Evolutionary conservation across 2,329 filamentous ascomycete genomes (phyloP).

Genomic region (Knufia fluminis): DNA sequence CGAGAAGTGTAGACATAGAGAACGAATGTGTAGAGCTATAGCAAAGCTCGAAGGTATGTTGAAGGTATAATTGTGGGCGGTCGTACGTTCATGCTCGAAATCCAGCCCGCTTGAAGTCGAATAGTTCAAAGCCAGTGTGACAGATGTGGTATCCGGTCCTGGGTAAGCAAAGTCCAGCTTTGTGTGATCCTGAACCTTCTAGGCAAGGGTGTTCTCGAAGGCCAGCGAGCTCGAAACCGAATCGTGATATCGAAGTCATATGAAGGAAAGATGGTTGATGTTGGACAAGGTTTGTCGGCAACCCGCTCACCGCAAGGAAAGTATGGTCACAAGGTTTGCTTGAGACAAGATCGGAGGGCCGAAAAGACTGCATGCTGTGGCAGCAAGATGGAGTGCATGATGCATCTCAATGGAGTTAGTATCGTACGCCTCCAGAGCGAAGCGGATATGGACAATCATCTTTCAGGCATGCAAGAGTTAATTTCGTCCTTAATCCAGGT

Average conservation of each 20-base stretch:
- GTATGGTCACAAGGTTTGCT: neutral
- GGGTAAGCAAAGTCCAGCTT: conserved; percentile 2
- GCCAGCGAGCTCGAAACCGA: neutral
- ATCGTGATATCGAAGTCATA: neutral
- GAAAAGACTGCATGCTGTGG: neutral
- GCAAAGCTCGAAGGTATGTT: neutral
- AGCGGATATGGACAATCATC: conserved; percentile 3
- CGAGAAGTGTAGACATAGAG: conserved; percentile 20
- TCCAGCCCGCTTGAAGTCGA: too few relatives aligned
- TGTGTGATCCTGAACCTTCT: conserved; percentile 1
- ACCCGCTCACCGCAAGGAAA: conserved; percentile 2
- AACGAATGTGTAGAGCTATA: neutral
- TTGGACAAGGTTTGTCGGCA: conserved; percentile 5
- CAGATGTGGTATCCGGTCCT: too few relatives aligned
- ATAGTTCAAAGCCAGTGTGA: too few relatives aligned
- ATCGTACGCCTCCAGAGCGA: neutral
- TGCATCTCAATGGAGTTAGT: conserved; percentile 4
- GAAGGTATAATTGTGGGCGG: neutral
- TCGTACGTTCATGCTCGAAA: neutral
- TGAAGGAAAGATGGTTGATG: neutral
- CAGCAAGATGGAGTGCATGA: conserved; percentile 2
- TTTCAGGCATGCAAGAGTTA: conserved; percentile 1
- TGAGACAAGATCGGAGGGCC: conserved; percentile 5
- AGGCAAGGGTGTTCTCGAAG: neutral
- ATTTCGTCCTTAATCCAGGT: neutral